A percentile compares a stretch with the other conserved stretches of the same genome.
These are phyloP conservation scores for Blepharisma undulans DNA, from an alignment of 169 alveolate species.

Conservation along the genomic window DNA sequence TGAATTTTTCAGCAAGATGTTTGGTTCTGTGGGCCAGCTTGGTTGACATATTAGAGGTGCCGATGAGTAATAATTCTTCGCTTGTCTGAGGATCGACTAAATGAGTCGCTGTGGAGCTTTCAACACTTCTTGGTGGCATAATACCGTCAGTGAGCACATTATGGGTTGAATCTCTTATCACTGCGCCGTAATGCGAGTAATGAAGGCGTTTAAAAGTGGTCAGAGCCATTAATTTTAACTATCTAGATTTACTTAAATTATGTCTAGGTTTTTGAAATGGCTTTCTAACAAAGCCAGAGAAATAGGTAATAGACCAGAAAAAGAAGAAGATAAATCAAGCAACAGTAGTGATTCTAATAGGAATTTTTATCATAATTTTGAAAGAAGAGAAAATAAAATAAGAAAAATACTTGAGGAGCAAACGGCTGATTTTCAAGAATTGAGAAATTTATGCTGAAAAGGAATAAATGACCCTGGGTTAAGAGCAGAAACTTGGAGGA, in stretches of 20 bases:
- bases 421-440: neutral
- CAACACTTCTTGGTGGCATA: neutral
- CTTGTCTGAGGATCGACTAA: constrained; percentile 54
- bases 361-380: neutral
- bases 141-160: neutral
- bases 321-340: neutral
- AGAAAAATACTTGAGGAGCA: neutral
- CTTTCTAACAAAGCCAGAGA: neutral
- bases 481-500: constrained; percentile 85
- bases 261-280: neutral
- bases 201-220: neutral
- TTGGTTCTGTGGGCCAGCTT: constrained; percentile 59
- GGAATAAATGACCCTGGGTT: constrained; percentile 42
- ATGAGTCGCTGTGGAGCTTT: constrained; percentile 37
- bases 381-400: neutral
- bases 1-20: constrained; percentile 47
- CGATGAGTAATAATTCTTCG: constrained; percentile 64
- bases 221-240: constrained; percentile 3
- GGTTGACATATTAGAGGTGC: constrained; percentile 60
- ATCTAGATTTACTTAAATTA: neutral
- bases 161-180: constrained; percentile 18
- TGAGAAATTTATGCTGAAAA: neutral
- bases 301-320: neutral
- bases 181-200: constrained; percentile 35
- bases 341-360: neutral